Conservation (phyloP, 2,329 filamentous ascomycete genomes). For the Pestalotiopsis sp. region DNA sequence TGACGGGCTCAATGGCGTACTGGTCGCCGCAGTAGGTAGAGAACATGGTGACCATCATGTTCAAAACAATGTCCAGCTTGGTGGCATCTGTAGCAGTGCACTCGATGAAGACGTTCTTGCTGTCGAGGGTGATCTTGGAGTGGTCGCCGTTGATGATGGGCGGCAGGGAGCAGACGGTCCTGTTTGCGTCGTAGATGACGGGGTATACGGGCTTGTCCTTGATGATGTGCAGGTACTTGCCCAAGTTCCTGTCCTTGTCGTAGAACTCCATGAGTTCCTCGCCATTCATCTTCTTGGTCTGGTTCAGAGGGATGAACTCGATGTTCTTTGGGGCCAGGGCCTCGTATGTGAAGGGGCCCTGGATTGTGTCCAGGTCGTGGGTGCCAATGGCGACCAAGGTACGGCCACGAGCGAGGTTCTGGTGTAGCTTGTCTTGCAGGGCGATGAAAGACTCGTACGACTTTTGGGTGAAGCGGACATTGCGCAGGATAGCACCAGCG, state of each 20-base stretch:
- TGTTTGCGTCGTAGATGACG: conserved; percentile 89
- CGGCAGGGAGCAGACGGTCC: conserved; percentile 86
- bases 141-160: conserved; percentile 81
- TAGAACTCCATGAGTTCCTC: conserved; percentile 94
- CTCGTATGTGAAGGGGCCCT: conserved; percentile 97
- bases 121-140: conserved; percentile 92
- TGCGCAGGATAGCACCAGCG: conserved; percentile 85
- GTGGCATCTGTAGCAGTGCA: conserved; percentile 95
- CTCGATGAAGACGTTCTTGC: conserved; percentile 94
- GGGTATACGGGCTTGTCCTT: conserved; percentile 92
- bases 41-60: conserved; percentile 98
- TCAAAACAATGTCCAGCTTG: conserved; percentile 93
- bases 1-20: conserved; percentile 92
- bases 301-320: conserved; percentile 88
- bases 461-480: conserved; percentile 88
- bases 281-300: conserved; percentile 84
- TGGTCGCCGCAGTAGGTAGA: conserved; percentile 84
- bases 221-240: conserved; percentile 92
- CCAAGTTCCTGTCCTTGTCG: conserved; percentile 90
- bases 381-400: conserved; percentile 97
- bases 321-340: conserved; percentile 90
- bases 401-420: conserved; percentile 89
- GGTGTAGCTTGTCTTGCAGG: conserved; percentile 96
- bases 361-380: conserved; percentile 89
- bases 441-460: conserved; percentile 97